phyloP scores from a whole-genome alignment of 345 rosid genomes.

The Eucalyptus pauciflora region DNA sequence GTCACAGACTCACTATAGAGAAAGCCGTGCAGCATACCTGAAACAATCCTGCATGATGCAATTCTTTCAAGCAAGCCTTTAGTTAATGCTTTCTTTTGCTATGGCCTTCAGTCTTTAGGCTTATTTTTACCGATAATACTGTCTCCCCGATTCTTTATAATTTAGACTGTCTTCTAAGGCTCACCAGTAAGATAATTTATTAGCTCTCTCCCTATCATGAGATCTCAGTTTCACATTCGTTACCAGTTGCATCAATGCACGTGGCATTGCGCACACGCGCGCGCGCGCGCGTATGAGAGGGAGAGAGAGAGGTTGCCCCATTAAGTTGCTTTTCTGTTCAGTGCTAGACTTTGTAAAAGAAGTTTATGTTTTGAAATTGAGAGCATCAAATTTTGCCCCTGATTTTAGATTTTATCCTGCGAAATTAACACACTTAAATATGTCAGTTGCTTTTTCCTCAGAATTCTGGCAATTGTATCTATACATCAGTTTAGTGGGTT shows the following conservation, averaged over 20 bases:
- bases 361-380: background rate
- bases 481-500: background rate
- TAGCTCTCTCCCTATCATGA: background rate
- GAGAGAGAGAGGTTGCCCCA: background rate
- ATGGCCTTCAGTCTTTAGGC: background rate
- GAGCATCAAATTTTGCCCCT: background rate
- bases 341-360: background rate
- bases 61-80: background rate
- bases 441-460: background rate
- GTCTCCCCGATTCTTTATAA: background rate
- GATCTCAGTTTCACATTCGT: background rate
- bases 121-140: background rate
- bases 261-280: background rate
- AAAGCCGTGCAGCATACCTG: background rate
- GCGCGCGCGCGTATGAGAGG: fast-evolving
- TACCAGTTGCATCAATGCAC: background rate
- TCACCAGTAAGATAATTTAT: background rate
- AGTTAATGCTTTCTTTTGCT: background rate
- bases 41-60: background rate
- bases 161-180: background rate
- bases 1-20: background rate
- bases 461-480: background rate
- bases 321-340: background rate
- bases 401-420: background rate
- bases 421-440: background rate